A percentile compares a stretch with the other conserved stretches of the same genome.
phyloP scores from a whole-genome alignment of 352 stramenopile species.

The Pythium vanterpoolii region DNA sequence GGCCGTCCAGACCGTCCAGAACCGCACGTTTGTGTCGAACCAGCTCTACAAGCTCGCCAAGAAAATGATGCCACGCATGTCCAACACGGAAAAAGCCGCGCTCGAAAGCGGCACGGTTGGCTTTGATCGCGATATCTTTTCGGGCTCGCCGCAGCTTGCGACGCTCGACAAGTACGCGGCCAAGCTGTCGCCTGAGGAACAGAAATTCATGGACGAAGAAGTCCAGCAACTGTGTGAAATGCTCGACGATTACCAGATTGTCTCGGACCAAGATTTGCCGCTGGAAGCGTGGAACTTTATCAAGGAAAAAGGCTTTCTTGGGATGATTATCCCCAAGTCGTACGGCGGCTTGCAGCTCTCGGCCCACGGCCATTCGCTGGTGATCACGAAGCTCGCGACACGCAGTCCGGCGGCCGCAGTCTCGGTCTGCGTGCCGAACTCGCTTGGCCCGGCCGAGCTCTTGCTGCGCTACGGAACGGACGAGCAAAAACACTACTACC shows the following conservation, averaged over 20 bases:
- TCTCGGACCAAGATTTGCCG: constrained; percentile 90
- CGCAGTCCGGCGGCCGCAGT: constrained; percentile 89
- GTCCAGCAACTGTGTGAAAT: constrained; percentile 94
- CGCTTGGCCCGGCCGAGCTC: constrained; percentile 94
- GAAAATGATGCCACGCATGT: constrained; percentile 95
- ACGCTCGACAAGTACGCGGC: constrained; percentile 94
- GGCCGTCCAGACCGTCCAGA: constrained; percentile 55
- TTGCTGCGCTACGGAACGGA: constrained; percentile 95
- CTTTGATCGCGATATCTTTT: constrained; percentile 98
- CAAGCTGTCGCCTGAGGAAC: constrained; percentile 91
- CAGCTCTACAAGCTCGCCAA: constrained; percentile 93
- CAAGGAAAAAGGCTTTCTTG: constrained; percentile 95
- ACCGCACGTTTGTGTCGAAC: constrained; percentile 77
- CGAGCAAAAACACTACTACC: constrained; percentile 96
- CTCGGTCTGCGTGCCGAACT: constrained; percentile 97
- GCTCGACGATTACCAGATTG: constrained; percentile 95
- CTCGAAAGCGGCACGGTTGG: constrained; percentile 94
- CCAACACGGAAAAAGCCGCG: constrained; percentile 93
- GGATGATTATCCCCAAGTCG: constrained; percentile 98
- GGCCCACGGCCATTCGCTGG: constrained; percentile 87
- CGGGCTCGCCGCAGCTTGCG: constrained; percentile 89
- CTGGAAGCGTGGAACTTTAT: constrained; percentile 95
- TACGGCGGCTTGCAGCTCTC: constrained; percentile 91
- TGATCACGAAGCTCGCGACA: constrained; percentile 93
- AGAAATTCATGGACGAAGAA: constrained; percentile 95